Evolutionary conservation across 805 yeast species (phyloP), one percentile per base, ranked within the genome.

Genomic region (Sugiyamaella qingdaonensis): DNA sequence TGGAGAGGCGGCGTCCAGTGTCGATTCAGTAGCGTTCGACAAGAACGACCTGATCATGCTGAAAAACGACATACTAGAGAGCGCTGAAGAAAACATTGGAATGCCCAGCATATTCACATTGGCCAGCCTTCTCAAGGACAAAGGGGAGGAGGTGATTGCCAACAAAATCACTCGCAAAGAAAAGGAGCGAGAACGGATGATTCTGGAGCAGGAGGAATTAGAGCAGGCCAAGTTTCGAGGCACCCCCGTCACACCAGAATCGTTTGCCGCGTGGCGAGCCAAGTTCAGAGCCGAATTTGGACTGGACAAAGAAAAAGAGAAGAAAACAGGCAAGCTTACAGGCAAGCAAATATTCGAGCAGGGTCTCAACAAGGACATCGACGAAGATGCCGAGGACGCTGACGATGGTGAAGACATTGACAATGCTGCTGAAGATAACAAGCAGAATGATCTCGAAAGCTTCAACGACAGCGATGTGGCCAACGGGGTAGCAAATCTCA

Each of bases 211-310:
- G 58, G 98, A 94, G 67, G 77, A 75, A 61, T 84, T 85, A 68
- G 97, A 90, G 66, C 95, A 89, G 67, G 85, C 84, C 67, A 94
- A 94, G 69, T 92, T 92, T 70, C 75, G 77, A 39, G 99, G 99
- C 34, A 94, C 98, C 0, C 80, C 86, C 51, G 97, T 92, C 4
- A 92, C 97, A 1, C 71, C 68, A 13, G 95, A 87, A 60, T 75
- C 85, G n/a, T 92, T 80, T 66, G 65, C 67, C 1, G 75, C 68
- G 45, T 92, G 99, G 99, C 76, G 96, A 64, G 52, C 54, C 2
- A 73, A 70, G 49, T 91, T 94, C 69, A 77, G 95, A 54, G 72
- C 74, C 53, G 97, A 88, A 62, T 70, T 84, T 79, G 81, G 82
- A n/a, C 71, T 81, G 57, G 92, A 86, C 60, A 78, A 78, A 47